Conservation (phyloP, 768 basidiomycete species). For the Leccinum imitatum region DNA sequence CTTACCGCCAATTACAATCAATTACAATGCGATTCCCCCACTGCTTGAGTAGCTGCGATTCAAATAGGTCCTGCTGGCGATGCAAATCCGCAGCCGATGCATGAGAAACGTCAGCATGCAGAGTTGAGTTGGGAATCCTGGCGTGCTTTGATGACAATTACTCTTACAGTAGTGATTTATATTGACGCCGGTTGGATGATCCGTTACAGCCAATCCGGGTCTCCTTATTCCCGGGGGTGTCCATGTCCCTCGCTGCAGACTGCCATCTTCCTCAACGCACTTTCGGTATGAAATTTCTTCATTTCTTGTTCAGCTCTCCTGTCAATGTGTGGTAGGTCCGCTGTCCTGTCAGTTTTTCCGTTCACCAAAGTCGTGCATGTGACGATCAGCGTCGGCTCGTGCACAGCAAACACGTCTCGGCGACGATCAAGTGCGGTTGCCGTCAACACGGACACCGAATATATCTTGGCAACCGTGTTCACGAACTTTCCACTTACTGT, state of each 20-base stretch:
- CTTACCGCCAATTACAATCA: conserved; percentile 13
- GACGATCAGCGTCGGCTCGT: conserved; percentile 31
- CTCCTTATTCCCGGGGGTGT: conserved; percentile 5
- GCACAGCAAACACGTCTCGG: conserved; percentile 33
- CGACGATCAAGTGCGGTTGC: conserved; percentile 36
- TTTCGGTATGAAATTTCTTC: conserved; percentile 21
- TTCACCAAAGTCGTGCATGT: conserved; percentile 7
- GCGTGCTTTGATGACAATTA: neutral
- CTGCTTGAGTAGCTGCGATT: conserved; percentile 5
- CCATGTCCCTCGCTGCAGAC: conserved; percentile 6
- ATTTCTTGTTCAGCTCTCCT: conserved; percentile 16
- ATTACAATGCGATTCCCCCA: conserved; percentile 22
- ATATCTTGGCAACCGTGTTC: conserved; percentile 30
- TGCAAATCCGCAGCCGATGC: conserved; percentile 19
- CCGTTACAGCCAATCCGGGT: conserved; percentile 27
- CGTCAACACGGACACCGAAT: conserved; percentile 21
- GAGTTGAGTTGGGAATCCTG: neutral
- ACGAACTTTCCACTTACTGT: conserved; percentile 18
- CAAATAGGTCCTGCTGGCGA: conserved; percentile 14
- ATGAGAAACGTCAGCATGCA: neutral
- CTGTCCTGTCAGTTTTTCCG: conserved; percentile 14
- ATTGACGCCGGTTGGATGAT: conserved; percentile 30
- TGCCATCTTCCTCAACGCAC: conserved; percentile 17
- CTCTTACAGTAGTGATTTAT: conserved; percentile 1
- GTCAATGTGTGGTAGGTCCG: conserved; percentile 12